phyloP scores from a whole-genome alignment of 1,284 basidiomycete species.

The Sanghuangporus weigelae region DNA sequence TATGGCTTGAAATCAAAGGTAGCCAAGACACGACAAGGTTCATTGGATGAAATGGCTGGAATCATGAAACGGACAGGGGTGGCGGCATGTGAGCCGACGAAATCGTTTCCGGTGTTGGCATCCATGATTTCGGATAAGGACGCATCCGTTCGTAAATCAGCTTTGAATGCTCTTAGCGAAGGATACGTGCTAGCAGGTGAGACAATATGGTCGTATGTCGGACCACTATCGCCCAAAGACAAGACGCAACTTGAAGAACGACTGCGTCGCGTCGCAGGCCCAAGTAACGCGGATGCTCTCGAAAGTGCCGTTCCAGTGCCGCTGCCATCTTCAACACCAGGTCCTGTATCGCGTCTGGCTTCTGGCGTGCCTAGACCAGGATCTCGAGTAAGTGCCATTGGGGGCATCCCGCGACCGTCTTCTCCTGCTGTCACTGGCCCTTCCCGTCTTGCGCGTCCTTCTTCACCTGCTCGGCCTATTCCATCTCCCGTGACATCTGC shows the following conservation, averaged over 20 bases:
- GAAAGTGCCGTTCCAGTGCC: slow-evolving; percentile 26
- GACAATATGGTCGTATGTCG: slow-evolving; percentile 78
- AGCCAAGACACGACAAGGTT: slow-evolving; percentile 83
- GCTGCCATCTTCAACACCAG: slow-evolving; percentile 27
- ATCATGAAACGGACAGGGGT: slow-evolving; percentile 82
- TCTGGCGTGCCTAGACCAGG: slow-evolving; percentile 40
- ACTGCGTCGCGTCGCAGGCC: slow-evolving; percentile 73
- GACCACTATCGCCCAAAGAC: slow-evolving; percentile 76
- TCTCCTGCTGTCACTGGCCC: slow-evolving; percentile 51
- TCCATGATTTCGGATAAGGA: slow-evolving; percentile 87
- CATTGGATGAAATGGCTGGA: slow-evolving; percentile 75
- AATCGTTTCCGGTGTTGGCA: slow-evolving; percentile 77
- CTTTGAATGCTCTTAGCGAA: slow-evolving; percentile 75
- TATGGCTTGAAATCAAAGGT: slow-evolving; percentile 87
- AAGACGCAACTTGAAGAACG: slow-evolving; percentile 90
- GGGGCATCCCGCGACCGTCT: slow-evolving; percentile 44
- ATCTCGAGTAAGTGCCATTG: slow-evolving; percentile 38
- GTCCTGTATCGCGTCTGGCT: slow-evolving; percentile 45
- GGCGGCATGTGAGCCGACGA: slow-evolving; percentile 72
- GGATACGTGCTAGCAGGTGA: slow-evolving; percentile 83
- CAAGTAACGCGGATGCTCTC: slow-evolving; percentile 40
- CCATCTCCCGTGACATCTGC: slow-evolving; percentile 39
- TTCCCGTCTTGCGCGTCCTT: slow-evolving; percentile 54
- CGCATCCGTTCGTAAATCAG: slow-evolving; percentile 78
- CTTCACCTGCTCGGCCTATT: slow-evolving; percentile 51